Conservation (phyloP, 805 yeast genomes). For the Candida germanica region DNA sequence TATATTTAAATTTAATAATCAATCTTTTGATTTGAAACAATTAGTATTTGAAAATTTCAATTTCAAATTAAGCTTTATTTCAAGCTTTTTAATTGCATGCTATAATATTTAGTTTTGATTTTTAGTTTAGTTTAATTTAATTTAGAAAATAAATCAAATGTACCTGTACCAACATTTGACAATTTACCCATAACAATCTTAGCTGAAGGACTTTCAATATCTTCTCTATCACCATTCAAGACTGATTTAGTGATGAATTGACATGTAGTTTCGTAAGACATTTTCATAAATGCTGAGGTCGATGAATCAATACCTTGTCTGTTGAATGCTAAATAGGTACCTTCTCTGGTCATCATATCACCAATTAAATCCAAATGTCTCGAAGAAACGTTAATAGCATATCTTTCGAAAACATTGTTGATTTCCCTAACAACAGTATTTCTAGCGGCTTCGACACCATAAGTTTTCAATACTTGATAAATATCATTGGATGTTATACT, state of each 20-base stretch:
- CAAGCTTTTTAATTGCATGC: slow-evolving; percentile 59
- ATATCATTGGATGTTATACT: slow-evolving; percentile 90
- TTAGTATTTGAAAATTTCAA: slow-evolving; percentile 59
- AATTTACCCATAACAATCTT: slow-evolving; percentile 89
- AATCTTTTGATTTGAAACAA: slow-evolving; percentile 43
- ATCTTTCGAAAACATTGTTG: slow-evolving; percentile 91
- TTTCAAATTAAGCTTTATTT: slow-evolving; percentile 55
- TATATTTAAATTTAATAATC: slow-evolving; percentile 29
- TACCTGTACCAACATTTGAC: slow-evolving; percentile 91
- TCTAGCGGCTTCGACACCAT: slow-evolving; percentile 99
- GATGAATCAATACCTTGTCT: slow-evolving; percentile 97
- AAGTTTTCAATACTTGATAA: slow-evolving; percentile 81
- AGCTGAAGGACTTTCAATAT: slow-evolving; percentile 87
- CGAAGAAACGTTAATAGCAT: slow-evolving; percentile 87
- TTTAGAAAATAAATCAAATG: slow-evolving; percentile 73
- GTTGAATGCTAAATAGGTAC: slow-evolving; percentile 92
- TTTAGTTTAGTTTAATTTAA: slow-evolving; percentile 6
- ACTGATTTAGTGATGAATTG: slow-evolving; percentile 96
- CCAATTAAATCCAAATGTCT: slow-evolving; percentile 97
- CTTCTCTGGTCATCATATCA: slow-evolving; percentile 99
- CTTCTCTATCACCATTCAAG: slow-evolving; percentile 85
- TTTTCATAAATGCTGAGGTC: slow-evolving; percentile 95
- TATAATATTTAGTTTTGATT: slow-evolving; percentile 34
- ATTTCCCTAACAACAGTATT: slow-evolving; percentile 95
- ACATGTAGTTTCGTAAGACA: slow-evolving; percentile 98